Percentiles rank a stretch among this genome's conserved stretches.
These are phyloP conservation scores for Pyropia haitanensis DNA, from an alignment of 23 red algal species.

Conservation along the genomic window DNA sequence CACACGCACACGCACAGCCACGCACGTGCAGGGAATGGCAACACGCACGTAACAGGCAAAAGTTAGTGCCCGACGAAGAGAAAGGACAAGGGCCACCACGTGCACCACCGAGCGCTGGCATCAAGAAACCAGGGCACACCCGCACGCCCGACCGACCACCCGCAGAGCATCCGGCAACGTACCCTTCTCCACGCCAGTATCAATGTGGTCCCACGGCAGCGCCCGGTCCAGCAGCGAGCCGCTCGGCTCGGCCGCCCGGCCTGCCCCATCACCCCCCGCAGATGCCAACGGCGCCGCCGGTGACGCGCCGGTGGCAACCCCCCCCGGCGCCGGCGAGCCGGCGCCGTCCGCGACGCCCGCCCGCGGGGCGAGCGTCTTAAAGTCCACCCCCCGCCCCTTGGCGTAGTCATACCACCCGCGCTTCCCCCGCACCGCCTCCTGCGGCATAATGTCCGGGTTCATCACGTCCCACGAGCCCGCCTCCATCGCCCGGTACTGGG, in stretches of 20 bases:
- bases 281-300: too few species aligned
- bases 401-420: constrained; percentile 54
- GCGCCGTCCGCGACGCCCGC: not conserved
- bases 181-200: constrained; percentile 45
- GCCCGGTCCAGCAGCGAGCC: constrained; percentile 43
- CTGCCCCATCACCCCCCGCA: not conserved
- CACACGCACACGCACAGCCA: too few species aligned
- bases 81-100: too few species aligned
- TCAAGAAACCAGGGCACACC: too few species aligned
- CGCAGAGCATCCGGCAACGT: too few species aligned
- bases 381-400: constrained; percentile 12
- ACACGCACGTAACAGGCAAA: too few species aligned
- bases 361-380: constrained; percentile 26
- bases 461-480: constrained; percentile 40
- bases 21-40: too few species aligned
- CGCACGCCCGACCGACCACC: too few species aligned
- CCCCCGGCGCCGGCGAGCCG: too few species aligned
- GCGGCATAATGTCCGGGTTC: constrained; percentile 30
- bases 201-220: constrained; percentile 75
- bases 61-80: too few species aligned
- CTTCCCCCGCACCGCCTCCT: constrained; percentile 38
- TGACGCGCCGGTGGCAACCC: too few species aligned
- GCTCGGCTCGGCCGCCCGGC: not conserved
- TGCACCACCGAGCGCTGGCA: too few species aligned
- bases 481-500: constrained; percentile 43